Evolutionary conservation across 371 early-diverging fungal species (phyloP), one percentile per base, ranked within the genome.

Genomic region (Mortierella sp.): DNA sequence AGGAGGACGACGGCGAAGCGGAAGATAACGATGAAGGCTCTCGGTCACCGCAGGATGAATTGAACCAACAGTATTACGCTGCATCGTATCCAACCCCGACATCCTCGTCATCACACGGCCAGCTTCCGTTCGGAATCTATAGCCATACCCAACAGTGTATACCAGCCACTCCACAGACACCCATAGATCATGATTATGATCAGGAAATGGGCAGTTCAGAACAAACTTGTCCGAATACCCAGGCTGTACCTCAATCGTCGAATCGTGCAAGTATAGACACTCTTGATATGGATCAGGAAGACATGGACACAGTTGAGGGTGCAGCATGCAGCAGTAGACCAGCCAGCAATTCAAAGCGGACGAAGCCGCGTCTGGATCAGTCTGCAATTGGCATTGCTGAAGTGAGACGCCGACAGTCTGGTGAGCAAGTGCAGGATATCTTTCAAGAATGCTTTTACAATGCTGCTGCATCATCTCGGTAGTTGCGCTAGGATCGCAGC

Each of bases 391-490:
- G 45, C 16, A 43, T 28, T 28, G 48, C 41, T 8, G 65, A 65
- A 25, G 54, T 39, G 17, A 29, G 47, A 31, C 43, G 65, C 39
- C n/a, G 25, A 2, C 65, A 65, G 40, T 45, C 54, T 22, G 67
- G 67, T 13, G 67, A 60, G 29, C 60, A 54, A 44, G 34, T 60
- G 27, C 55, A 51, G 13, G 63, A 69, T 56, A 53, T 69, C 21
- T 50, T 69, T 24, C 62, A 69, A 44, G 63, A 69, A 24, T 69
- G 69, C 58, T 69, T 69, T 49, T 69, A 62, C 25, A 69, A 69
- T 41, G 69, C 69, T 17, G 59, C 59, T 1, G 58, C 69, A 0
- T 53, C 63, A n/a, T 46, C 61, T 19, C 51, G 62, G 47, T 57
- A 46, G 54, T 51, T 5, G n/a, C n/a, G n/a, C n/a, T n/a, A n/a